Conservation (phyloP, 768 basidiomycete species). For the Chiua virens region DNA sequence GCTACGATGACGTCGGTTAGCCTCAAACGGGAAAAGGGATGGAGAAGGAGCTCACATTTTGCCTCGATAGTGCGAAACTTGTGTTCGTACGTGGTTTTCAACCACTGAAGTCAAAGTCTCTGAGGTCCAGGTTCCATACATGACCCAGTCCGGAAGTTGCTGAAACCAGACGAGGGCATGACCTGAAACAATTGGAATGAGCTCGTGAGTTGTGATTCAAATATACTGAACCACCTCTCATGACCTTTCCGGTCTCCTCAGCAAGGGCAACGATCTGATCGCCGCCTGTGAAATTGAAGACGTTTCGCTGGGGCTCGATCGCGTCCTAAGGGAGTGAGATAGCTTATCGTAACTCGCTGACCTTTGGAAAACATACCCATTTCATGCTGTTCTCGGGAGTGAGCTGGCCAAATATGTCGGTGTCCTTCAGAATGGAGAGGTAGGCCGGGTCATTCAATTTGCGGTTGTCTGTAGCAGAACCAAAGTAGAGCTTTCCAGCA, state of each 20-base stretch:
- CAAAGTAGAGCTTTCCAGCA: slow-evolving; percentile 47
- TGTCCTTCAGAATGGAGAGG: slow-evolving; percentile 2
- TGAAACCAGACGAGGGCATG: slow-evolving; percentile 19
- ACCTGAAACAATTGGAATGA: slow-evolving; percentile 1
- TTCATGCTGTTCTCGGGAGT: slow-evolving; percentile 21
- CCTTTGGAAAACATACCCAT: slow-evolving; percentile 12
- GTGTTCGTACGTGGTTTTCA: slow-evolving; percentile 15
- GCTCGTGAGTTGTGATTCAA: background rate
- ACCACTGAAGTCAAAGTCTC: slow-evolving; percentile 14
- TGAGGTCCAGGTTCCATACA: slow-evolving; percentile 12
- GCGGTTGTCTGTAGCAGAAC: slow-evolving; percentile 47
- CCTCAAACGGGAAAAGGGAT: background rate
- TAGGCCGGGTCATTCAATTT: slow-evolving; percentile 38
- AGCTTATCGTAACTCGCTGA: background rate
- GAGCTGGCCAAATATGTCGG: slow-evolving; percentile 18
- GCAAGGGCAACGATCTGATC: slow-evolving; percentile 22
- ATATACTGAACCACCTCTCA: slow-evolving; percentile 13
- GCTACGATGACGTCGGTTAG: background rate
- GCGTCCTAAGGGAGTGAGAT: slow-evolving; percentile 7
- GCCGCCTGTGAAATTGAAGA: slow-evolving; percentile 21
- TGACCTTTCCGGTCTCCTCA: slow-evolving; percentile 16
- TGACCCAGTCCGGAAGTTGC: slow-evolving; percentile 18
- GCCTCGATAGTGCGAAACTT: slow-evolving; percentile 14
- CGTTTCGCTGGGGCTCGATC: slow-evolving; percentile 23
- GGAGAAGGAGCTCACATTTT: slow-evolving; percentile 3